phyloP scores from a whole-genome alignment of 371 early-diverging fungal species.

The Circinella umbellata region DNA sequence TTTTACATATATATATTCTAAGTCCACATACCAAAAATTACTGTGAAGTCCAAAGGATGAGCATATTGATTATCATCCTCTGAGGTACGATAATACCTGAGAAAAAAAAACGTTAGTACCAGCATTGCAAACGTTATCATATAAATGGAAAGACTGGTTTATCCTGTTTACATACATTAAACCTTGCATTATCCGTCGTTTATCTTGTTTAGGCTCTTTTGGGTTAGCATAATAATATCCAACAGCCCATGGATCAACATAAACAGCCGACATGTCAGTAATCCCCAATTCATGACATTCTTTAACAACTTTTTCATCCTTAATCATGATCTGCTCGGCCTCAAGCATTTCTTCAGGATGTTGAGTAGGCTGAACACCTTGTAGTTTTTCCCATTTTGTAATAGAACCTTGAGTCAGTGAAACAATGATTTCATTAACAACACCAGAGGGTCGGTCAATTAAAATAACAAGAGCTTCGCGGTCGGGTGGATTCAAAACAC shows the following conservation, averaged over 20 bases:
- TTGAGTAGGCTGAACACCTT: constrained; percentile 47
- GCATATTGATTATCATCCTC: constrained; percentile 54
- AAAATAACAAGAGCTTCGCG: constrained; percentile 45
- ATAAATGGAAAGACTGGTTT: too few relatives aligned
- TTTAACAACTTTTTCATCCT: constrained; percentile 36
- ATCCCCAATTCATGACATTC: constrained; percentile 47
- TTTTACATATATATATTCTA: background rate
- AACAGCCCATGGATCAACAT: constrained; percentile 51
- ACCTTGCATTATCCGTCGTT: constrained; percentile 45
- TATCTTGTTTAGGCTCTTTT: constrained; percentile 15
- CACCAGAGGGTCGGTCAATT: constrained; percentile 40
- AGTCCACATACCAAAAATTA: constrained; percentile 33
- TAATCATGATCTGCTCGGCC: constrained; percentile 37
- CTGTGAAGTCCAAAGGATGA: constrained; percentile 52
- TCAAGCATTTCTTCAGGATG: constrained; percentile 49
- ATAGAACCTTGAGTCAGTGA: constrained; percentile 27
- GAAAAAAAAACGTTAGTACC: too few relatives aligned
- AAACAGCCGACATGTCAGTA: constrained; percentile 44
- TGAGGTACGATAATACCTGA: constrained; percentile 25
- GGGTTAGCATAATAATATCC: constrained; percentile 35
- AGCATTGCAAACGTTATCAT: too few relatives aligned
- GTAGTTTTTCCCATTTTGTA: constrained; percentile 33
- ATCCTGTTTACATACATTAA: constrained; percentile 34
- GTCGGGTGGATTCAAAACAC: constrained; percentile 31
- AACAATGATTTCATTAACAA: constrained; percentile 40